Evolutionary conservation across 2,329 filamentous ascomycete genomes (phyloP).

Genomic region (Uncinocarpus reesii): DNA sequence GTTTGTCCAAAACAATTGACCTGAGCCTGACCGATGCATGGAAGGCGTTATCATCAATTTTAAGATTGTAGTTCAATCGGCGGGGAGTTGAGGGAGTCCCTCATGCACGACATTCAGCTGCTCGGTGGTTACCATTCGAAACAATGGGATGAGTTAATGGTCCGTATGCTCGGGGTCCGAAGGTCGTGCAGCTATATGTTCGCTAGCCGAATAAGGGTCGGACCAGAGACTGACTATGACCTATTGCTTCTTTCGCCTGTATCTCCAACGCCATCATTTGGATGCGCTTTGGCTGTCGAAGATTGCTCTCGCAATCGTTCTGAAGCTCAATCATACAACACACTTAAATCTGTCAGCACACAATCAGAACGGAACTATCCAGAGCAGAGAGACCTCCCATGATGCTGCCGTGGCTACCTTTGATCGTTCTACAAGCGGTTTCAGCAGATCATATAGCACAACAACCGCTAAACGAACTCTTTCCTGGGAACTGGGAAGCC

Average conservation of each 20-base stretch:
- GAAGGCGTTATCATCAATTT: background rate
- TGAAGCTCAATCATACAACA: background rate
- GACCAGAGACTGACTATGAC: background rate
- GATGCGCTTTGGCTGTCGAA: background rate
- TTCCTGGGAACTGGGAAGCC: constrained; percentile 1
- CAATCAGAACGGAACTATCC: too few species aligned
- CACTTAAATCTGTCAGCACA: too few species aligned
- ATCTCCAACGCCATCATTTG: background rate
- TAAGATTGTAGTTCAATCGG: too few species aligned
- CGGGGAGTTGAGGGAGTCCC: too few species aligned
- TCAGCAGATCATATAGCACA: background rate
- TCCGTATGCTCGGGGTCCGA: background rate
- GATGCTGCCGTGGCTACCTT: background rate
- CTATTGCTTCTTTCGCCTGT: background rate
- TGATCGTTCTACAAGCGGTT: background rate
- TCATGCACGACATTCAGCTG: too few species aligned
- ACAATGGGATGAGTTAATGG: too few species aligned
- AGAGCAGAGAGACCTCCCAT: background rate
- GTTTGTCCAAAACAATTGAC: background rate
- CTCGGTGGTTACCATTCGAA: too few species aligned
- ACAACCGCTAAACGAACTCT: background rate
- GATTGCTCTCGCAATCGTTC: background rate
- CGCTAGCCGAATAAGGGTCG: too few species aligned
- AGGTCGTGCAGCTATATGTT: background rate
- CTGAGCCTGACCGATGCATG: background rate